Conservation (phyloP, 345 rosid species). For the rapeseed (Brassica napus) region DNA sequence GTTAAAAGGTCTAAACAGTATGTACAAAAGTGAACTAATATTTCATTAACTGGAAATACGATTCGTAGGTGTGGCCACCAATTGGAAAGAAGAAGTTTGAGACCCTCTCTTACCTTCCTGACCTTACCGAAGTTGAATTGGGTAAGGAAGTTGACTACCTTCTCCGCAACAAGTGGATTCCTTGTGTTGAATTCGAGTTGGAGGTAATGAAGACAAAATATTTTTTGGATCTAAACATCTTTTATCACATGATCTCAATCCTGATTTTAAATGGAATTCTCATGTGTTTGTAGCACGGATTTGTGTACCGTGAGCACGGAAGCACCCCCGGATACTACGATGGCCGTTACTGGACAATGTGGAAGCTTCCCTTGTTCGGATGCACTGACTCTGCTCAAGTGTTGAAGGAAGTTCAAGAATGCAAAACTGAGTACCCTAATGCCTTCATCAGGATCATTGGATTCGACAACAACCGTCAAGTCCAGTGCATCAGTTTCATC, state of each 20-base stretch:
- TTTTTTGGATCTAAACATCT: background rate
- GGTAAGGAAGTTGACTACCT: background rate
- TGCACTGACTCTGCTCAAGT: slow-evolving; percentile 2
- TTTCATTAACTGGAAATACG: background rate
- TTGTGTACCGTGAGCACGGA: background rate
- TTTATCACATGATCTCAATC: background rate
- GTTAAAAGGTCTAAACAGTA: background rate
- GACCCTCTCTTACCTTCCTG: slow-evolving; percentile 2
- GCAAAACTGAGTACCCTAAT: background rate
- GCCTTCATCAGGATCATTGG: background rate
- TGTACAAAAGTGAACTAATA: background rate
- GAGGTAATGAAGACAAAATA: background rate
- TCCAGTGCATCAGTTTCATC: slow-evolving; percentile 1
- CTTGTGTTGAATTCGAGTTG: slow-evolving; percentile 1
- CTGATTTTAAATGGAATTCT: background rate
- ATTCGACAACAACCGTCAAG: slow-evolving; percentile 2
- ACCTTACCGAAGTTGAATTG: background rate
- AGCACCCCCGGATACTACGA: slow-evolving; percentile 1
- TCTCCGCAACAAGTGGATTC: slow-evolving; percentile 4
- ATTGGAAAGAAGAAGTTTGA: background rate
- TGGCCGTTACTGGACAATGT: slow-evolving; percentile 3
- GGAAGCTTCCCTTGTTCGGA: slow-evolving; percentile 5
- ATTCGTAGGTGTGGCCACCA: slow-evolving; percentile 26
- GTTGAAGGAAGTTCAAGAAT: background rate
- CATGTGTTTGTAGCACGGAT: slow-evolving; percentile 3